Percentiles rank a stretch among this genome's conserved stretches.
phyloP scores from a whole-genome alignment of 139 green algal genomes.

The Haematococcus lacustris region DNA sequence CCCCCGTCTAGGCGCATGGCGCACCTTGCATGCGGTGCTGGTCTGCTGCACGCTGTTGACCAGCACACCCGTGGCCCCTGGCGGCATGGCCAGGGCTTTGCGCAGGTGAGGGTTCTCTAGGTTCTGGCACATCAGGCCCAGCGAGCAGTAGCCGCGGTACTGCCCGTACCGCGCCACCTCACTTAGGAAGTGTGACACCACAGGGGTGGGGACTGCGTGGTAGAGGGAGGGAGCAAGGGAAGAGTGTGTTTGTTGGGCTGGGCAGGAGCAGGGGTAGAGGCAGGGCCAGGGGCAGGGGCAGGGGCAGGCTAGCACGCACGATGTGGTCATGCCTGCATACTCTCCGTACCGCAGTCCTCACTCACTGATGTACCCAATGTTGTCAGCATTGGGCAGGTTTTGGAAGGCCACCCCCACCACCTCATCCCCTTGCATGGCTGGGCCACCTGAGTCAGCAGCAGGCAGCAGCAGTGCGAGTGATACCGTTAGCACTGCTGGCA shows the following conservation, averaged over 20 bases:
- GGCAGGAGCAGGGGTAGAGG: no score
- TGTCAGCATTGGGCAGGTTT: constrained; percentile 56
- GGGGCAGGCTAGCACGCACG: no score
- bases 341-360: no score
- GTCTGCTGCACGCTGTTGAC: constrained; percentile 60
- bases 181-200: constrained; percentile 41
- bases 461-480: no score
- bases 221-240: background rate
- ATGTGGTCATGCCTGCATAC: no score
- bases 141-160: constrained; percentile 49
- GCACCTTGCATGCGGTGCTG: constrained; percentile 21
- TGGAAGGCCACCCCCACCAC: constrained; percentile 64
- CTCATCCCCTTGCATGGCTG: constrained; percentile 38
- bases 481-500: no score
- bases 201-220: no score
- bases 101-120: constrained; percentile 65
- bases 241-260: no score
- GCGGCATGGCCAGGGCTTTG: constrained; percentile 40
- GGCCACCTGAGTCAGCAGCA: no score
- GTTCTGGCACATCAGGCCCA: constrained; percentile 63
- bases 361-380: constrained; percentile 59
- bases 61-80: constrained; percentile 49
- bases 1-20: no score
- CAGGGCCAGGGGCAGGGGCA: no score
- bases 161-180: constrained; percentile 28